Conservation (phyloP, 345 rosid species). For the Balakata baccata region DNA sequence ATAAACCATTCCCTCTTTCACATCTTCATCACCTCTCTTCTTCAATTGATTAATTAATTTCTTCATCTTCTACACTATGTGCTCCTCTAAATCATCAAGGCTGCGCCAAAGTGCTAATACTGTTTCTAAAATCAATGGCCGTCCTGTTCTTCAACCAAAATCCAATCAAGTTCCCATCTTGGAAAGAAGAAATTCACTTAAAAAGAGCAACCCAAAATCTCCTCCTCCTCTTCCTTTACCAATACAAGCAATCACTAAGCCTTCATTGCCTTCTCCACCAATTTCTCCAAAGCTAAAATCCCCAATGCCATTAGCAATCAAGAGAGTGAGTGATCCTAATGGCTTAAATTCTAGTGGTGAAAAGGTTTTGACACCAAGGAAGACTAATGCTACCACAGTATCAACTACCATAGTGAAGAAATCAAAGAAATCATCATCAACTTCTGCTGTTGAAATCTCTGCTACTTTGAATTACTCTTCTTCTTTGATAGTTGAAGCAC, state of each 20-base stretch:
- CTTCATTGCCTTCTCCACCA: constrained; percentile 42
- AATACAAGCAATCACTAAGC: constrained; percentile 14
- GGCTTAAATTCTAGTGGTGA: constrained; percentile 31
- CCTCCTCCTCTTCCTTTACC: constrained; percentile 27
- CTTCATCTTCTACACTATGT: constrained; percentile 31
- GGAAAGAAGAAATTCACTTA: constrained; percentile 42
- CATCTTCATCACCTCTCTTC: constrained; percentile 7
- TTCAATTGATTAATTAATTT: background rate
- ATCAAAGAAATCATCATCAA: constrained; percentile 18
- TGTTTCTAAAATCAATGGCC: constrained; percentile 47
- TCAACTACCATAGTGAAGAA: constrained; percentile 5
- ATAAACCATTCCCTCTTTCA: constrained; percentile 19
- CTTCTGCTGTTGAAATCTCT: constrained; percentile 34
- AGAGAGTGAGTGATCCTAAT: constrained; percentile 27
- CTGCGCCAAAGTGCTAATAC: constrained; percentile 17
- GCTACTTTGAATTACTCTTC: constrained; percentile 23
- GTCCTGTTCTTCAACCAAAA: constrained; percentile 64
- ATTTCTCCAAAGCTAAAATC: constrained; percentile 51
- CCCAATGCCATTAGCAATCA: constrained; percentile 30
- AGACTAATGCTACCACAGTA: constrained; percentile 4
- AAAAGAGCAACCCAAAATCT: constrained; percentile 39
- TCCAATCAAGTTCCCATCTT: constrained; percentile 53
- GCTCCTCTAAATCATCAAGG: constrained; percentile 42
- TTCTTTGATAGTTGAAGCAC: constrained; percentile 32
- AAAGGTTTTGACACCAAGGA: constrained; percentile 22